Conservation (phyloP, 192 early-diverging fungal species). For the Umbelopsis sp. region DNA sequence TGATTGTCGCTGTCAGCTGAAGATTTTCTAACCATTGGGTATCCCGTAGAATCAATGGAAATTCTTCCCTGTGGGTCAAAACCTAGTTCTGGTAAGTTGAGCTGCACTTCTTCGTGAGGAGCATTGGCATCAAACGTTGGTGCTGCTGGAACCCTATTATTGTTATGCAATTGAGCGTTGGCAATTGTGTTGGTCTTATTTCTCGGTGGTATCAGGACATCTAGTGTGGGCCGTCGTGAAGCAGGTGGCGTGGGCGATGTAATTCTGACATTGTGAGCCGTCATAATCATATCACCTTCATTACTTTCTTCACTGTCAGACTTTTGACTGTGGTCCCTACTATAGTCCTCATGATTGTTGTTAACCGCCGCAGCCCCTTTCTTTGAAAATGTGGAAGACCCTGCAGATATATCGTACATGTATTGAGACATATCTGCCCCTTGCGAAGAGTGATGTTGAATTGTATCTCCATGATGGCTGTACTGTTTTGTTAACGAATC, state of each 20-base stretch:
- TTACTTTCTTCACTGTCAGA: not conserved
- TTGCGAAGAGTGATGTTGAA: not conserved
- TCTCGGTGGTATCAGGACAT: not conserved
- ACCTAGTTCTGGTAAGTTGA: not conserved
- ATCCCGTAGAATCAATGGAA: slow-evolving; percentile 25
- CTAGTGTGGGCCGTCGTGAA: slow-evolving; percentile 5
- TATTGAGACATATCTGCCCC: not conserved
- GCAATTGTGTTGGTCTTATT: not conserved
- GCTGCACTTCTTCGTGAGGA: not conserved
- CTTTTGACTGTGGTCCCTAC: not conserved
- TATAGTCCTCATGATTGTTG: not conserved
- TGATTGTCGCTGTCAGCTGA: slow-evolving; percentile 48
- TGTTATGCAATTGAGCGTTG: not conserved
- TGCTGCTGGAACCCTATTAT: not conserved
- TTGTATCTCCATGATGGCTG: not conserved
- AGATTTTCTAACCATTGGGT: slow-evolving; percentile 33
- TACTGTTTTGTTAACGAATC: not conserved
- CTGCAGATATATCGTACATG: not conserved
- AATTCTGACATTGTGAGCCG: not conserved
- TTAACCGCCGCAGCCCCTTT: not conserved
- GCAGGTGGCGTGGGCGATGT: slow-evolving; percentile 3
- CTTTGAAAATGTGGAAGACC: not conserved
- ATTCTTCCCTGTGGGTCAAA: slow-evolving; percentile 7
- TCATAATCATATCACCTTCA: not conserved
- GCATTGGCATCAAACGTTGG: not conserved